Evolutionary conservation across 176 grass and related monocot species (phyloP).

Genomic region (Musa acuminata): DNA sequence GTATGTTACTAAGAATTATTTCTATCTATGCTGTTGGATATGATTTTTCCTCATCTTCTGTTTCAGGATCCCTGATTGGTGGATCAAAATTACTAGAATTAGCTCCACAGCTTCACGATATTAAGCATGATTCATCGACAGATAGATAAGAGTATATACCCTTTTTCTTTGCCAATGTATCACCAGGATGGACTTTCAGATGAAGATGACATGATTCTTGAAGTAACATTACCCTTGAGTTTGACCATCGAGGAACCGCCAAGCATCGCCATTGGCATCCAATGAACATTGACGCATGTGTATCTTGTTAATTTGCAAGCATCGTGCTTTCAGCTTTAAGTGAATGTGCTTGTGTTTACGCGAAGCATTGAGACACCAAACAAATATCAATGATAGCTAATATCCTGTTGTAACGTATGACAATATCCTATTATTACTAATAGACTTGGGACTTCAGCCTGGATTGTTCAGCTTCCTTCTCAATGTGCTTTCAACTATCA

Average conservation of each 20-base stretch:
- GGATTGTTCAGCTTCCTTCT: too few species aligned
- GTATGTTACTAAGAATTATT: background rate
- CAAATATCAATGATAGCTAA: too few species aligned
- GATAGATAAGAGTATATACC: background rate
- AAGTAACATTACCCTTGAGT: background rate
- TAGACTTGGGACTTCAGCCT: too few species aligned
- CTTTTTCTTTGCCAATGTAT: too few species aligned
- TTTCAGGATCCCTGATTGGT: background rate
- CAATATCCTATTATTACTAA: too few species aligned
- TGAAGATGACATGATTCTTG: background rate
- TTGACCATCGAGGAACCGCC: background rate
- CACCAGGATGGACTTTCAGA: background rate
- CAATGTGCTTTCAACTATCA: too few species aligned
- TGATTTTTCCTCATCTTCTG: background rate
- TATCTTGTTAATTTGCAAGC: too few species aligned
- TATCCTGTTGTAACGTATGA: too few species aligned
- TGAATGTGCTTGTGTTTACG: too few species aligned
- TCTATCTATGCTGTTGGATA: background rate
- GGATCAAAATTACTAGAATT: background rate
- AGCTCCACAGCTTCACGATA: too few species aligned
- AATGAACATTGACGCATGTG: background rate
- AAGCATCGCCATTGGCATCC: background rate
- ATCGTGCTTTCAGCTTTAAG: too few species aligned
- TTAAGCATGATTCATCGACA: background rate
- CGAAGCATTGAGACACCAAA: too few species aligned